Base-by-base conservation (phyloP, 768 basidiomycete species). In the Lactarius deliciosus region DNA sequence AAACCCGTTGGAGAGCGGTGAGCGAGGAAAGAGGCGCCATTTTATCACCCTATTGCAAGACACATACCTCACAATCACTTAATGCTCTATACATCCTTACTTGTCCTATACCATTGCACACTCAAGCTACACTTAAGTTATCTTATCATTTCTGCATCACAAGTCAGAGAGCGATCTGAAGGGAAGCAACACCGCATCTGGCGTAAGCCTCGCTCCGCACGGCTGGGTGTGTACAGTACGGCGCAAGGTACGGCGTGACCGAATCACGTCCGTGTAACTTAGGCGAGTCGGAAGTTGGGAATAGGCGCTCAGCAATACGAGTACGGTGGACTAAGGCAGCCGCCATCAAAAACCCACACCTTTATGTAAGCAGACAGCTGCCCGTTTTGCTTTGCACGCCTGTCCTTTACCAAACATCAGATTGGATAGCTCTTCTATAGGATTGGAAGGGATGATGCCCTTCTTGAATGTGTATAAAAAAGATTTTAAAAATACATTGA, bases 1-100 rank as follows among this genome's bases (percentile, higher is more conserved):
- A 69, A 62, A 15, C 32, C 66, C 20, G 43, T 57, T n/a, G n/a
- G 54, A 34, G 62, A 38, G 18, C 34, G 3, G 22, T 67, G 57
- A 60, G n/a, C 36, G 8, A 28, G 36, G 22, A 38, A 34, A 18
- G 40, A n/a, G n/a, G 13, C 30, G 9, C 11, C 32, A 53, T 11
- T n/a, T 18, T 36, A 62, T 62, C 54, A 61, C 41, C 15, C 16
- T 57, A 43, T 45, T 66, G 20, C 43, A 16, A 38, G 43, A 57
- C 57, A 61, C 57, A 62, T 34, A 13, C 22, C 22, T 38, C 28
- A 45, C 55, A 13, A 25, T 34, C 28, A 56, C 57, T 43, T 58
- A 50, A 55, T 60, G 41, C 50, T 11, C 36, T 38, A 38, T 38
- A 11, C 36, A 38, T 13, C 10, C 11, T 4, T 38, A 38, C 36